A percentile compares a stretch with the other conserved stretches of the same genome.
phyloP scores from a whole-genome alignment of 1,139 yeast species.

The Scheffersomyces cryptocercus region DNA sequence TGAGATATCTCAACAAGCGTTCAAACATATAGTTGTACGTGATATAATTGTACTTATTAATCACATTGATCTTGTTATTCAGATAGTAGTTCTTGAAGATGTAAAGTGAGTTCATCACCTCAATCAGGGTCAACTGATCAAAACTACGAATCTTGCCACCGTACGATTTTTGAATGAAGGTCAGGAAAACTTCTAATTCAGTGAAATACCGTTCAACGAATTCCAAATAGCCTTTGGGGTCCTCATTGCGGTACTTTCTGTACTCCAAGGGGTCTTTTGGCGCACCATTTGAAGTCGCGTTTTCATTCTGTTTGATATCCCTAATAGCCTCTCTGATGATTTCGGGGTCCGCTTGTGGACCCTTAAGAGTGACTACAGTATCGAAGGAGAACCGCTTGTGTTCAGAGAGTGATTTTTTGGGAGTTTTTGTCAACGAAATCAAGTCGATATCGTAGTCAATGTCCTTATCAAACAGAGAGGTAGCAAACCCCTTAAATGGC shows the following conservation, averaged over 20 bases:
- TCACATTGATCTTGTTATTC: conserved; percentile 19
- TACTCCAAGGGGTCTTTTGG: conserved; percentile 3
- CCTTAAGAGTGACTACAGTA: not conserved
- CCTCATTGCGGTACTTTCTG: conserved; percentile 2
- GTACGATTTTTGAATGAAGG: conserved; percentile 25
- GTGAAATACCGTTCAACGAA: conserved; percentile 21
- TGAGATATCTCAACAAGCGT: conserved; percentile 7
- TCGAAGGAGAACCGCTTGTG: not conserved
- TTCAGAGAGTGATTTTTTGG: conserved; percentile 10
- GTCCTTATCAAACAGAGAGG: not conserved
- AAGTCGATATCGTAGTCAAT: conserved; percentile 38
- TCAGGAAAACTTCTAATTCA: conserved; percentile 24
- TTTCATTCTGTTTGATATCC: not conserved
- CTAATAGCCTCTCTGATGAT: not conserved
- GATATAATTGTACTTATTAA: conserved; percentile 17
- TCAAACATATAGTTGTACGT: conserved; percentile 27
- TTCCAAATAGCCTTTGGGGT: conserved; percentile 10
- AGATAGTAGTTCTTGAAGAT: conserved; percentile 28
- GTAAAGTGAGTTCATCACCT: conserved; percentile 29
- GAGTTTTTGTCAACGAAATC: conserved; percentile 33
- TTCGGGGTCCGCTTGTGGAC: not conserved
- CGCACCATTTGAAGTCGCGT: conserved; percentile 6
- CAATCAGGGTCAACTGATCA: conserved; percentile 28
- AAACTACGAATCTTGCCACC: conserved; percentile 22
- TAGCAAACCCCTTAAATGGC: not conserved